Percentiles rank a stretch among this genome's conserved stretches.
Evolutionary conservation across 148 eudicot species (phyloP).

Genomic region (Diospyros kaki): DNA sequence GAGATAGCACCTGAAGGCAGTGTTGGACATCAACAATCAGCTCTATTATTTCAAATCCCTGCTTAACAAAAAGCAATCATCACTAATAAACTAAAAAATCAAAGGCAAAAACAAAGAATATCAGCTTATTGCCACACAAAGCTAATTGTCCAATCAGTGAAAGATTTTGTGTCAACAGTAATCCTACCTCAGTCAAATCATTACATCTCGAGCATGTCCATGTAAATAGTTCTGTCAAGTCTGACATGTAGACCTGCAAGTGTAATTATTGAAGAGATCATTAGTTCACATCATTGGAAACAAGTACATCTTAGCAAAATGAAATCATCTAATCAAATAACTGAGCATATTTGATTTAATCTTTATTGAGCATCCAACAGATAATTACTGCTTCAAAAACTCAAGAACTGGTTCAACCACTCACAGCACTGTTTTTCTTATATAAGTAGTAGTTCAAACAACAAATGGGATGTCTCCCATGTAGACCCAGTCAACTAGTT

Average conservation of each 20-base stretch:
- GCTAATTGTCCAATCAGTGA: neutral
- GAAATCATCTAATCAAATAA: neutral
- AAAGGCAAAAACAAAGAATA: neutral
- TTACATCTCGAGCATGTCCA: slow-evolving; percentile 94
- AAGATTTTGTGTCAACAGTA: neutral
- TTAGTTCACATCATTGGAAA: neutral
- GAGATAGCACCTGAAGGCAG: slow-evolving; percentile 68
- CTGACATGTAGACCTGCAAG: slow-evolving; percentile 81
- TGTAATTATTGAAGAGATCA: neutral
- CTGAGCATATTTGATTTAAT: neutral
- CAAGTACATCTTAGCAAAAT: neutral
- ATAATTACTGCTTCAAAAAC: neutral
- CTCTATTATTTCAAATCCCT: slow-evolving; percentile 92
- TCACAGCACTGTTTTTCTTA: neutral
- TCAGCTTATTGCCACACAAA: neutral
- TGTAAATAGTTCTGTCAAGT: slow-evolving; percentile 73
- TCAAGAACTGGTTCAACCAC: neutral
- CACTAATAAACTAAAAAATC: neutral
- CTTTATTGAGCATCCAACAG: no score
- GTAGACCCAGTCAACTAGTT: neutral
- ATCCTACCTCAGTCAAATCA: slow-evolving; percentile 63
- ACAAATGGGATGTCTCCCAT: neutral
- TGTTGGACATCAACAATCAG: slow-evolving; percentile 81
- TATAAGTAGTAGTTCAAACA: neutral
- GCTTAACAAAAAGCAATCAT: slow-evolving; percentile 12